Base-by-base conservation (phyloP, 2,329 filamentous ascomycete species). In the Penicillium sp. region DNA sequence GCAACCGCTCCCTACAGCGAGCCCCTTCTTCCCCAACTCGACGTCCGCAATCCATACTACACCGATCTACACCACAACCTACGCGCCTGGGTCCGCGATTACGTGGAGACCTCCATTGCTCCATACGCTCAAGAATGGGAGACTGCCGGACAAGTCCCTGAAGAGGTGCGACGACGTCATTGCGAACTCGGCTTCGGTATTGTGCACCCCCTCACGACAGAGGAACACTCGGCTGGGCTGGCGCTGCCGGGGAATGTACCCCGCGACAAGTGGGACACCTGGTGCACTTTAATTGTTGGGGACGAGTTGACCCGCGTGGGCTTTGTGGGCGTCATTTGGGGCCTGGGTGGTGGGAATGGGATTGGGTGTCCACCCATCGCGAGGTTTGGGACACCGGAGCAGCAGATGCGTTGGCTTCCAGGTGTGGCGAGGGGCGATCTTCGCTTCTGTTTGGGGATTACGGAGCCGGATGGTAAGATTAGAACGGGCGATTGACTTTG, bases 291-390 rank as follows among this genome's bases (percentile, higher is more conserved):
- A 22, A 79, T 87, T 46, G 74, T 83, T 46, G 80, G 78, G 3
- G 85, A 88, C 71, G 86, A 89, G 72, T 70, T 82, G 14, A 80
- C 80, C 2, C 78, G 85, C 5, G 77, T 86, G 33, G 84, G 81
- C 8, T 83, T 83, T 60, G 84, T 83, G 1, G 85, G 87, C 8
- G 84, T 89, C 1, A 75, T 81, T 3, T 85, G 83, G 69, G 83
- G 83, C 0, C 76, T 90, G 11, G 83, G 80, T 2, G 86, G 86
- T 26, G 87, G 83, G 0, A 85, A 84, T 43, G 79, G 81, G 1
- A 90, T 90, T 65, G 88, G 88, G 0, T 82, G 82, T 28, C 87
- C 88, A 5, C 88, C 88, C 0, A 79, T 90, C 49, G 80, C 88
- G n/a, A 80, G 84, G 52, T 85, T 86, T 67, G 88, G 88, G 1